Base-by-base conservation (phyloP, 805 yeast species). In the Candida stauntonica region DNA sequence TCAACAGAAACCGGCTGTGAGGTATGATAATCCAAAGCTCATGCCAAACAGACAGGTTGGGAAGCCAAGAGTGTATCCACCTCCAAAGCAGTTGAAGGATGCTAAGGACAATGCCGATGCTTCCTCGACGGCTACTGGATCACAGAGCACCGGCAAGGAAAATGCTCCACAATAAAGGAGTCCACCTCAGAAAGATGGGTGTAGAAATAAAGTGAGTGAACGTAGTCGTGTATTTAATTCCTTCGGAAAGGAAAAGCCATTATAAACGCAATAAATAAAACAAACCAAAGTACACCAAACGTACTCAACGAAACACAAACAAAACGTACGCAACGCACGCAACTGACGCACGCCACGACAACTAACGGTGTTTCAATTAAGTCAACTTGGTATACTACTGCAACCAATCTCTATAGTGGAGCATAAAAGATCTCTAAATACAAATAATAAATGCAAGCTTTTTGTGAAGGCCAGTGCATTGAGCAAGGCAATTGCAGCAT, bases 1-100 rank as follows among this genome's bases (percentile, higher is more conserved):
- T 1, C 29, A 26, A 19, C 17, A 34, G 11, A 44, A 44, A 7
- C 23, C 47, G 3, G 24, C 48, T 1, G 29, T 51, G n/a, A 38
- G 60, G 14, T 55, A 51, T 28, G 60, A 55, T 32, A 50, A 52
- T 29, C 60, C 60, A n/a, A 41, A 41, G 21, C 31, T 53, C 20
- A 54, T 43, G 7, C 51, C 50, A 0, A 52, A 53, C 29, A 47
- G 60, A 31, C 59, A 54, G 28, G 37, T 55, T n/a, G 60, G 60
- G 0, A 54, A 45, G 26, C 60, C 60, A 23, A 45, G 46, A 20
- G 51, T 51, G 19, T 55, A 57, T n/a, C 51, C 55, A 17, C 51
- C 49, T 7, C 45, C 54, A 14, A 49, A 48, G 35, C 42, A 39
- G 29, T 5, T 36, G 23, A 46, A 31, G 26, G 42, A 38, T 5